A percentile compares a stretch with the other conserved stretches of the same genome.
Evolutionary conservation across 345 rosid genomes (phyloP).

Genomic region (Nasturtium officinale): DNA sequence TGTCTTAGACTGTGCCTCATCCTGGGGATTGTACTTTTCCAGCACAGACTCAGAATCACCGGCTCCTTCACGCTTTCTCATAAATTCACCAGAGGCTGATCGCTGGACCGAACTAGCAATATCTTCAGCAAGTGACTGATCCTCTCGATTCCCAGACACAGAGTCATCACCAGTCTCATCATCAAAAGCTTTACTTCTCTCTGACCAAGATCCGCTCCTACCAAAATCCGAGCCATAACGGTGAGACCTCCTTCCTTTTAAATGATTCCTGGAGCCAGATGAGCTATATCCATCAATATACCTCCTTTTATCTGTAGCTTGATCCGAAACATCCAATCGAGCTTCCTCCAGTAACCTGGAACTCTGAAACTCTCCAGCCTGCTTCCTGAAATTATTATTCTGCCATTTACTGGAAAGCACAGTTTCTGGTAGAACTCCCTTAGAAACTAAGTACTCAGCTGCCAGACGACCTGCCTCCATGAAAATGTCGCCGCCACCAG

Average conservation of each 20-base stretch:
- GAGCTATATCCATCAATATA: conserved; percentile 62
- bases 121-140: conserved; percentile 58
- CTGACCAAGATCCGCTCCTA: conserved; percentile 76
- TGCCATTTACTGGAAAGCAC: conserved; percentile 78
- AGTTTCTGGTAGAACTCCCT: conserved; percentile 63
- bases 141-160: conserved; percentile 56
- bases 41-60: conserved; percentile 56
- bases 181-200: conserved; percentile 57
- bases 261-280: conserved; percentile 53
- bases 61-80: conserved; percentile 54
- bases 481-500: conserved; percentile 50
- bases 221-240: conserved; percentile 67
- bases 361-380: conserved; percentile 56
- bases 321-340: conserved; percentile 53
- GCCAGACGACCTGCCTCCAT: conserved; percentile 97
- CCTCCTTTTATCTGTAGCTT: conserved; percentile 60
- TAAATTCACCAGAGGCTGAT: conserved; percentile 49
- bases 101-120: conserved; percentile 56
- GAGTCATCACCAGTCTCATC: conserved; percentile 57
- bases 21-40: conserved; percentile 49
- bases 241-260: conserved; percentile 66
- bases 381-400: conserved; percentile 67
- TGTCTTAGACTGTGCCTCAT: conserved; percentile 60
- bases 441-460: conserved; percentile 86
- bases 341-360: conserved; percentile 69